Conservation (phyloP, 805 yeast species). For the Lipomyces sp. region DNA sequence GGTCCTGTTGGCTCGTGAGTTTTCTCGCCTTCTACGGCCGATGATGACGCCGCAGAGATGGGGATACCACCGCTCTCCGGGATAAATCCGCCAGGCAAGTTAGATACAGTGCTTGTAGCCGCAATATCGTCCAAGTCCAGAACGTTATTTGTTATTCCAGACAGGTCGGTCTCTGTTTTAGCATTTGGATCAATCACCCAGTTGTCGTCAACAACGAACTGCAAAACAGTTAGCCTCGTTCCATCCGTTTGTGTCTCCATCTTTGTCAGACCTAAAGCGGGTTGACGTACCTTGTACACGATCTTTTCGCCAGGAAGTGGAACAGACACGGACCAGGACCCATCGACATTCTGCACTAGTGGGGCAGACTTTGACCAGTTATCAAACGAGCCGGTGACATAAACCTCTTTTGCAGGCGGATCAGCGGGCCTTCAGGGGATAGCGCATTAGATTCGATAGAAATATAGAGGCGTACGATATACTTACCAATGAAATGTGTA, state of each 20-base stretch:
- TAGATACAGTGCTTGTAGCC: slow-evolving; percentile 10
- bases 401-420: slow-evolving; percentile 61
- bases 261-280: not conserved
- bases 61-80: slow-evolving; percentile 50
- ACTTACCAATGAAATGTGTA: slow-evolving; percentile 32
- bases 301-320: slow-evolving; percentile 57
- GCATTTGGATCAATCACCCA: slow-evolving; percentile 57
- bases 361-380: slow-evolving; percentile 67
- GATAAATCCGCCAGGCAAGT: slow-evolving; percentile 40
- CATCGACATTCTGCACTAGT: slow-evolving; percentile 63
- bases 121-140: slow-evolving; percentile 50
- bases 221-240: slow-evolving; percentile 16
- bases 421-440: slow-evolving; percentile 42
- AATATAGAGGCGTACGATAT: not conserved
- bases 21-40: not conserved
- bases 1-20: not conserved
- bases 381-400: slow-evolving; percentile 73
- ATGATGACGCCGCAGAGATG: slow-evolving; percentile 9
- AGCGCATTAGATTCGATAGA: not conserved
- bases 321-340: slow-evolving; percentile 62
- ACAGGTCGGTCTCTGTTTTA: slow-evolving; percentile 53
- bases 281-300: slow-evolving; percentile 48
- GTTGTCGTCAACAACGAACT: slow-evolving; percentile 71
- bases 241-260: not conserved
- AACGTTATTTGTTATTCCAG: slow-evolving; percentile 60